Percentiles rank a stretch among this genome's conserved stretches.
phyloP scores from a whole-genome alignment of 208 protist species.

The Trypanosoma platydactyli region DNA sequence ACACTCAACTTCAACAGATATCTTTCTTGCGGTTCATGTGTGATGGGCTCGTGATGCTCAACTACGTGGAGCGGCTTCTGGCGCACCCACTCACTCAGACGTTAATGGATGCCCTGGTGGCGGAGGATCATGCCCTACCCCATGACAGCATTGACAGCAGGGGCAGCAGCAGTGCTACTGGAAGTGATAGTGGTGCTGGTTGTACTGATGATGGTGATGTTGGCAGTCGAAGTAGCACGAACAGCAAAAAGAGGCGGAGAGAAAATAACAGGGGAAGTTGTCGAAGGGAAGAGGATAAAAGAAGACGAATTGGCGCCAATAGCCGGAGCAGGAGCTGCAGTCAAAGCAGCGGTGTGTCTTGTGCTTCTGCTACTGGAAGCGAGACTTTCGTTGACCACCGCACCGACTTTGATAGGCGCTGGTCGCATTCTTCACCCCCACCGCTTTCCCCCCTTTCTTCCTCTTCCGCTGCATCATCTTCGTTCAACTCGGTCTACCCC shows the following conservation, averaged over 20 bases:
- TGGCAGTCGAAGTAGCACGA: not conserved
- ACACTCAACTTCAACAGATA: conserved; percentile 25
- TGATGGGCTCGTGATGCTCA: conserved; percentile 61
- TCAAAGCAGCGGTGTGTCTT: not conserved
- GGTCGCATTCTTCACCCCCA: conserved; percentile 3
- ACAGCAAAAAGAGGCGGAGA: not conserved
- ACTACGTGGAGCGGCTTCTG: conserved; percentile 58
- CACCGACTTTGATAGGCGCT: conserved; percentile 13
- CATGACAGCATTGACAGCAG: not conserved
- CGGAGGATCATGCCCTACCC: conserved; percentile 13
- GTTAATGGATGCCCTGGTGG: conserved; percentile 15
- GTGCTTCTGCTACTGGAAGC: conserved; percentile 8
- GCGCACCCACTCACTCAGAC: conserved; percentile 19
- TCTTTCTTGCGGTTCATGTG: conserved; percentile 63
- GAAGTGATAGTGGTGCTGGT: not conserved
- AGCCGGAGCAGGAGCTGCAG: not conserved
- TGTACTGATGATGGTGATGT: not conserved
- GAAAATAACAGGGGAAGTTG: not conserved
- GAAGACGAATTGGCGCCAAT: not conserved
- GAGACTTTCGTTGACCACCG: conserved; percentile 24
- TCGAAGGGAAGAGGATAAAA: not conserved
- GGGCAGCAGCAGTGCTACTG: not conserved
- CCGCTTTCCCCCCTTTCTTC: not conserved
- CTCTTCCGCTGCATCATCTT: conserved; percentile 18
- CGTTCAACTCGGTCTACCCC: conserved; percentile 46